Conservation (phyloP, 2,329 filamentous ascomycete genomes). For the Botrytis tulipae region DNA sequence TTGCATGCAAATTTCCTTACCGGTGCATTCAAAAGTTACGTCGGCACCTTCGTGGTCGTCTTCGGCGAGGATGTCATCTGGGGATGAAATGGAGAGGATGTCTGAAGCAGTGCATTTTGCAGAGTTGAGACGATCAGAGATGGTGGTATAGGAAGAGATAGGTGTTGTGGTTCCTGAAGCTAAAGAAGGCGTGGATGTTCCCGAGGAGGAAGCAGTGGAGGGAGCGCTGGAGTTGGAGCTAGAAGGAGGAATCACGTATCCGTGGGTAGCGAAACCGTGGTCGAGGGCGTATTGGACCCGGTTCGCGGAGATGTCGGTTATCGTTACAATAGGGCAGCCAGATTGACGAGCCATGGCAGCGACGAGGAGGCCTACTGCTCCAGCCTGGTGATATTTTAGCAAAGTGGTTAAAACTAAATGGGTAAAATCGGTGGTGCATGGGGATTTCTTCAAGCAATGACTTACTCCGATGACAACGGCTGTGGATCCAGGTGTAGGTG, state of each 20-base stretch:
- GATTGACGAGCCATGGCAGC: constrained; percentile 61
- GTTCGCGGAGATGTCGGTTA: constrained; percentile 58
- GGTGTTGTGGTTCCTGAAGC: constrained; percentile 39
- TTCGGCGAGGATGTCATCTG: constrained; percentile 37
- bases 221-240: constrained; percentile 51
- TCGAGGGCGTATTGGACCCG: constrained; percentile 60
- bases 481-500: constrained; percentile 51
- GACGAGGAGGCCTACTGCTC: constrained; percentile 61
- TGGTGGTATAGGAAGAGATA: constrained; percentile 42
- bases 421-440: not conserved
- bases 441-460: not conserved
- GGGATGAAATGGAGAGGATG: constrained; percentile 43
- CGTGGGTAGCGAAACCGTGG: constrained; percentile 59
- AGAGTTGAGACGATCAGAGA: constrained; percentile 48
- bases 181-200: not conserved
- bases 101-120: constrained; percentile 51
- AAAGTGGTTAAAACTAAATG: not conserved
- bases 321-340: constrained; percentile 58
- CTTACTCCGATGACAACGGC: constrained; percentile 59
- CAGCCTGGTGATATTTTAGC: constrained; percentile 39
- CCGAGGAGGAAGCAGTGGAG: constrained; percentile 20
- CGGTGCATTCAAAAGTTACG: constrained; percentile 73
- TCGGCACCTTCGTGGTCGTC: constrained; percentile 58
- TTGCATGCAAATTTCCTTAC: constrained; percentile 72
- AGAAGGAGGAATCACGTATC: constrained; percentile 51